A percentile compares a stretch with the other conserved stretches of the same genome.
Conservation (phyloP, 345 rosid species). For the Populus tremula region DNA sequence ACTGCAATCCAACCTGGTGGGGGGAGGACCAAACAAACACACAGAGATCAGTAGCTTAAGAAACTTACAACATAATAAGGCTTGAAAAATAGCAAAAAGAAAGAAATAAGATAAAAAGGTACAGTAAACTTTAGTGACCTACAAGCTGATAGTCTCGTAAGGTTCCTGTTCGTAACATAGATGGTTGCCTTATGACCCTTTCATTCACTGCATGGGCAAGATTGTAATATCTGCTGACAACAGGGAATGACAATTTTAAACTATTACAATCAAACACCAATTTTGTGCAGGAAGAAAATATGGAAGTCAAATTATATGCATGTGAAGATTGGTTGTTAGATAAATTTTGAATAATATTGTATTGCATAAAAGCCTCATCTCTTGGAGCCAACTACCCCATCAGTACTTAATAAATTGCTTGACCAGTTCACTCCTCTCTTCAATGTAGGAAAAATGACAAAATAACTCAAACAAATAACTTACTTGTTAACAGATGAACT, state of each 20-base stretch:
- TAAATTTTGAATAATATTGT: not conserved
- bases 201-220: constrained; percentile 99
- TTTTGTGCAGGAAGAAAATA: constrained; percentile 1
- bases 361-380: constrained; percentile 1
- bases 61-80: not conserved
- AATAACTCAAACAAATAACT: constrained; percentile 26
- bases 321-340: not conserved
- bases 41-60: constrained; percentile 11
- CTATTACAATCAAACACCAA: constrained; percentile 2
- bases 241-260: constrained; percentile 11
- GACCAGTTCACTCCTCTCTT: not conserved
- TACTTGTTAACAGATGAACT: constrained; percentile 93
- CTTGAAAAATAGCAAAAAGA: not conserved
- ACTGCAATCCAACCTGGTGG: constrained; percentile 92
- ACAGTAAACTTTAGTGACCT: constrained; percentile 36
- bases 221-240: constrained; percentile 67
- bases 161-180: constrained; percentile 92
- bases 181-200: constrained; percentile 84
- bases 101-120: constrained; percentile 1
- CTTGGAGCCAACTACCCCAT: constrained; percentile 1
- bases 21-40: constrained; percentile 1
- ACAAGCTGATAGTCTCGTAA: constrained; percentile 99
- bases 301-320: constrained; percentile 5
- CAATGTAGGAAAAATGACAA: not conserved
- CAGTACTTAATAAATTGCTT: not conserved